Evolutionary conservation across 805 yeast genomes (phyloP), one percentile per base, ranked within the genome.

Genomic region (Saturnispora galanensis): DNA sequence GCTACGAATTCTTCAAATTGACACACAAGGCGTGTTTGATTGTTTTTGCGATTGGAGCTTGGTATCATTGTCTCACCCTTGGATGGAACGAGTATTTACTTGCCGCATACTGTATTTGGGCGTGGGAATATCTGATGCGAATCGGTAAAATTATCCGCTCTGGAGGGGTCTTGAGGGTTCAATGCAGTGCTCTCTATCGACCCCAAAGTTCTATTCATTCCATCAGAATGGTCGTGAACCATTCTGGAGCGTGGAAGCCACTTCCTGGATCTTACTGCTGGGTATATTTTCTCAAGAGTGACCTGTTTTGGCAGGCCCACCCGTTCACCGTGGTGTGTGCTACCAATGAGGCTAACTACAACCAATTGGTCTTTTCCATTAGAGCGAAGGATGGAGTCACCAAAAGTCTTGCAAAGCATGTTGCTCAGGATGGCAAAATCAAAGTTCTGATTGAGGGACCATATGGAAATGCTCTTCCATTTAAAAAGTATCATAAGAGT

Each of bases 41-140:
- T 5, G 39, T 69, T 1, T 74, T 74, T 49, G 58, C 72, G 11
- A 57, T 64, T 41, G 70, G 73, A 8, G 58, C 68, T 16, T 73
- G 74, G 69, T 64, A 65, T 39, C 78, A 73, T 50, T 69, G 77
- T 41, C 51, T 60, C 45, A 65, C 69, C n/a, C 46, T 68, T 42
- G 74, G 73, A 1, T 75, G 76, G 71, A 68, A 70, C 52, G 72
- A 68, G 45, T 76, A 70, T 63, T 53, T 71, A 16, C 77, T 74
- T 46, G 72, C 77, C 4, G 56, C 79, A 8, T 69, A 76, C 47
- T 80, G 76, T 0, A 67, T 86, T 8, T 87, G 95, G 95, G 70
- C 66, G 1, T 68, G 77, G 51, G 94, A 87, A 56, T 66, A 89
- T 45, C 48, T 76, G 0, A 54, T 74, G 11, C 70, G 95, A 50